phyloP scores from a whole-genome alignment of 1,284 basidiomycete genomes.

The Heterobasidion annosum region DNA sequence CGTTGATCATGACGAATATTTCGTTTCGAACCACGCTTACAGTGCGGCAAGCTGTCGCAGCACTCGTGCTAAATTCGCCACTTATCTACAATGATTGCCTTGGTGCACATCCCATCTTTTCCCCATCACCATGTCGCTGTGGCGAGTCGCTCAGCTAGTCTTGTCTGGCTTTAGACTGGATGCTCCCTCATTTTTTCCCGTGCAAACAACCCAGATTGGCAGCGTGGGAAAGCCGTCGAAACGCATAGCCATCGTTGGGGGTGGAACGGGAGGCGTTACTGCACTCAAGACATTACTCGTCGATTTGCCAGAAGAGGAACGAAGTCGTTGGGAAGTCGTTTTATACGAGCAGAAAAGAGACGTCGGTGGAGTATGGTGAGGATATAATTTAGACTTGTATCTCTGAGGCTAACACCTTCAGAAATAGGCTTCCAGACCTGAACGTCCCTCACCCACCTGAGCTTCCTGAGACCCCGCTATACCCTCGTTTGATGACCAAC shows the following conservation, averaged over 20 bases:
- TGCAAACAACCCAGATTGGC: background rate
- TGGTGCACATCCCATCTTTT: background rate
- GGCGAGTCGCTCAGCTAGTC: background rate
- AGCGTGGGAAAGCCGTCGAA: conserved; percentile 19
- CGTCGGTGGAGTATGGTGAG: conserved; percentile 43
- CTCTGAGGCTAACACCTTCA: background rate
- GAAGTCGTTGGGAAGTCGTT: conserved; percentile 33
- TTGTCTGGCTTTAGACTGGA: background rate
- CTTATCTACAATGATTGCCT: background rate
- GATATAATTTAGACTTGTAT: background rate
- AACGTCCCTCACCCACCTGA: conserved; percentile 29
- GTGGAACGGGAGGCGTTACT: conserved; percentile 44
- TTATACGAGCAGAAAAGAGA: conserved; percentile 41
- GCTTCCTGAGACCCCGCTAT: conserved; percentile 45
- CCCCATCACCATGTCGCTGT: background rate
- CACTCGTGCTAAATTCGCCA: background rate
- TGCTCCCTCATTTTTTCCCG: background rate
- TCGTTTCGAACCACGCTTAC: background rate
- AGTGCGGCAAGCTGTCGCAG: background rate
- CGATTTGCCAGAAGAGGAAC: conserved; percentile 31
- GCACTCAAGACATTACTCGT: conserved; percentile 36
- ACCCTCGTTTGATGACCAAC: conserved; percentile 45
- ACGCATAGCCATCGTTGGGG: conserved; percentile 43
- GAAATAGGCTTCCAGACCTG: conserved; percentile 32
- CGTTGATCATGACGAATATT: conserved; percentile 2